These are phyloP conservation scores for Barnettozyma pratensis DNA, from an alignment of 805 yeast species.

Conservation along the genomic window DNA sequence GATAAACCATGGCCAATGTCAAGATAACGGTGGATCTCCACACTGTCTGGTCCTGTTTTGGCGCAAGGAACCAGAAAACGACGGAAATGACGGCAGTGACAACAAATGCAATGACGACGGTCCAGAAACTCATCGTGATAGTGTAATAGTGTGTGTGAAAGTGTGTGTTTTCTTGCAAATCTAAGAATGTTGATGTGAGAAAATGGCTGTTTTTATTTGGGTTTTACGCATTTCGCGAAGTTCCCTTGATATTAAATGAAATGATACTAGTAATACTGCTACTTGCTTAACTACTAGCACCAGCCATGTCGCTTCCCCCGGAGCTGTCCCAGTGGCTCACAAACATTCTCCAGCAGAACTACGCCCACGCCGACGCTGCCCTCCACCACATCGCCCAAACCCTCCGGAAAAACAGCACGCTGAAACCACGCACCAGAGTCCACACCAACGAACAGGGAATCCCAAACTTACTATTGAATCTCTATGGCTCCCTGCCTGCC, in stretches of 20 bases:
- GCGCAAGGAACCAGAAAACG: conserved; percentile 82
- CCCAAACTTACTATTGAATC: conserved; percentile 52
- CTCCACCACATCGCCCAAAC: conserved; percentile 60
- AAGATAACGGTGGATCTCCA: conserved; percentile 71
- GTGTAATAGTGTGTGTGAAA: neutral
- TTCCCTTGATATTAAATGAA: too few species aligned
- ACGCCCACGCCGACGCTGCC: conserved; percentile 48
- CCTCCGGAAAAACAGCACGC: conserved; percentile 43
- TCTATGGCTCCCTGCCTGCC: conserved; percentile 53
- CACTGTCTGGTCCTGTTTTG: conserved; percentile 72
- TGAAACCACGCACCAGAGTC: conserved; percentile 67
- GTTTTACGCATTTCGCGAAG: too few species aligned
- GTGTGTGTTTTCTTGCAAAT: neutral
- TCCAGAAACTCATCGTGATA: conserved; percentile 17
- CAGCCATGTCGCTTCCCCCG: neutral
- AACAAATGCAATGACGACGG: conserved; percentile 61
- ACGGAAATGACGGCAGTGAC: conserved; percentile 53
- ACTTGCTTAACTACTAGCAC: too few species aligned
- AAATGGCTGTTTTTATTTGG: too few species aligned
- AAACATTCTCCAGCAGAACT: conserved; percentile 33
- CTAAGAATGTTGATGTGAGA: too few species aligned
- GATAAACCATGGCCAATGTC: conserved; percentile 69
- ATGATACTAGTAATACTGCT: too few species aligned
- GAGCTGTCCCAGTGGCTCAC: neutral
- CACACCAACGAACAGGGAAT: conserved; percentile 54